Conservation (phyloP, 108 stramenopile genomes). For the Nannochloropsis gaditana region DNA sequence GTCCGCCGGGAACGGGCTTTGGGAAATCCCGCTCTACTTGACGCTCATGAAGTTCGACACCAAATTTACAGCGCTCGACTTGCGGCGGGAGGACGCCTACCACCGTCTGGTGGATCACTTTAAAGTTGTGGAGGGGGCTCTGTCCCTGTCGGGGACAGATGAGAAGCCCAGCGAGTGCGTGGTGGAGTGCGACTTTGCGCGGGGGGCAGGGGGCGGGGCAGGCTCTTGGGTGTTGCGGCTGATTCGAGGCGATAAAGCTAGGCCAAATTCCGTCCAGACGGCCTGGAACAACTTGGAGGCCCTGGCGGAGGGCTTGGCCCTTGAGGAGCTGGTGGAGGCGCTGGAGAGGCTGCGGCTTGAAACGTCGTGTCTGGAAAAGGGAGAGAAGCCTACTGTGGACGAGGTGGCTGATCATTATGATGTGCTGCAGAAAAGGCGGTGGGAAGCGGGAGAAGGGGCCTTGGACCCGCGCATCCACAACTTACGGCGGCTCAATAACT, state of each 20-base stretch:
- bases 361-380: background rate
- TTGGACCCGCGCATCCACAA: conserved; percentile 21
- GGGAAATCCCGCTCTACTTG: background rate
- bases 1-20: background rate
- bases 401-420: background rate
- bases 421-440: conserved; percentile 12
- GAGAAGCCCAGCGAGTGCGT: background rate
- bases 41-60: background rate
- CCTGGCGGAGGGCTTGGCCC: conserved; percentile 23
- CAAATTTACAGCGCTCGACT: conserved; percentile 11
- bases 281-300: conserved; percentile 31
- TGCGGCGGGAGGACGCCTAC: background rate
- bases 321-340: conserved; percentile 2
- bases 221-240: conserved; percentile 23
- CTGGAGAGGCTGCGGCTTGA: background rate
- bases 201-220: background rate
- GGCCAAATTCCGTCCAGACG: conserved; percentile 22
- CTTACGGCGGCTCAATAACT: conserved; percentile 35
- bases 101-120: background rate
- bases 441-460: background rate
- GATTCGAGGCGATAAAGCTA: conserved; percentile 18
- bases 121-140: background rate
- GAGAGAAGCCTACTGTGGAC: background rate
- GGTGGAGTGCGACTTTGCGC: conserved; percentile 27
- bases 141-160: background rate